Evolutionary conservation across 2,329 filamentous ascomycete genomes (phyloP).

Genomic region (Dothiorella sarmentorum): DNA sequence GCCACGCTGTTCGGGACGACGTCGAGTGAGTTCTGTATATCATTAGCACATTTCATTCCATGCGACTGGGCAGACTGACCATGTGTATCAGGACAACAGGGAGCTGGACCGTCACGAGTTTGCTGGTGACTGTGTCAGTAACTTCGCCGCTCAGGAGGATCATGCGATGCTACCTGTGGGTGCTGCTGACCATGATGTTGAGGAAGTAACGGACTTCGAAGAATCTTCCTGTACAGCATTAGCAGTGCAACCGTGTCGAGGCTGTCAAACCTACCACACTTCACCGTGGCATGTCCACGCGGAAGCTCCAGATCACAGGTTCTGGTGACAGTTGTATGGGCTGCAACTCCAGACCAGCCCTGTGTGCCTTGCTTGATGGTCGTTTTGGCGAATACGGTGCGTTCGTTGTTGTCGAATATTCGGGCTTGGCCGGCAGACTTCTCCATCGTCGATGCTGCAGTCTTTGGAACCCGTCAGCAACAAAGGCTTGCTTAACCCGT

Average conservation of each 20-base stretch:
- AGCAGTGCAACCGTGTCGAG: background rate
- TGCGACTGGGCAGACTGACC: slow-evolving; percentile 26
- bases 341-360: slow-evolving; percentile 48
- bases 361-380: slow-evolving; percentile 42
- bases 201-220: slow-evolving; percentile 57
- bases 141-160: background rate
- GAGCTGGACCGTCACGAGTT: slow-evolving; percentile 51
- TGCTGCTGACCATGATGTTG: slow-evolving; percentile 47
- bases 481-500: background rate
- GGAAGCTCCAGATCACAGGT: slow-evolving; percentile 51
- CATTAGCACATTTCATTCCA: background rate
- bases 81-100: slow-evolving; percentile 57
- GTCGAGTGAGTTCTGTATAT: slow-evolving; percentile 51
- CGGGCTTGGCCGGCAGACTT: slow-evolving; percentile 50
- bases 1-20: slow-evolving; percentile 54
- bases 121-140: slow-evolving; percentile 34
- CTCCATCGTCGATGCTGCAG: slow-evolving; percentile 48
- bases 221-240: slow-evolving; percentile 44
- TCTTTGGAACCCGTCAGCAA: slow-evolving; percentile 28
- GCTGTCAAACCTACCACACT: slow-evolving; percentile 41
- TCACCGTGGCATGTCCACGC: slow-evolving; percentile 50
- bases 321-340: slow-evolving; percentile 45
- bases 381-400: slow-evolving; percentile 44
- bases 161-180: slow-evolving; percentile 36
- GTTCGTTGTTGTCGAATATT: slow-evolving; percentile 52